Percentiles rank a stretch among this genome's conserved stretches.
phyloP scores from a whole-genome alignment of 192 early-diverging fungal species.

The Linnemannia exigua region DNA sequence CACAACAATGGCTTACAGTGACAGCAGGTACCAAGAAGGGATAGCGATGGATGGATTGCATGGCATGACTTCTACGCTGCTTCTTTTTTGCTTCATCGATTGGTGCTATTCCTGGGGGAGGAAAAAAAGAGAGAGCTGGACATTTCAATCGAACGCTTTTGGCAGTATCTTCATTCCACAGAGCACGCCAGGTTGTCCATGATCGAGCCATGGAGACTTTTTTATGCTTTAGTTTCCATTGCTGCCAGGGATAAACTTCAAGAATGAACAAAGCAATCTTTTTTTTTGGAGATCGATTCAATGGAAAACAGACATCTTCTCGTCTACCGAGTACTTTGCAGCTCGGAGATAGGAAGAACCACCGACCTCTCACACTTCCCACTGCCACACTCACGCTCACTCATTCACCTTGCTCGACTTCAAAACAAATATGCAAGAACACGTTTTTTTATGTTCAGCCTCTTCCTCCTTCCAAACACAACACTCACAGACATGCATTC shows the following conservation, averaged over 20 bases:
- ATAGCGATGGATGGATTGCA: background rate
- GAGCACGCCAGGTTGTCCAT: background rate
- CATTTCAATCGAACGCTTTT: no score
- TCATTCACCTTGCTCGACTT: background rate
- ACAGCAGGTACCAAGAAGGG: background rate
- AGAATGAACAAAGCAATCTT: background rate
- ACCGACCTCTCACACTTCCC: background rate
- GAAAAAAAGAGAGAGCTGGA: background rate
- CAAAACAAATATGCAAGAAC: background rate
- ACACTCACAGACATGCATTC: no score
- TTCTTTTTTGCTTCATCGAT: background rate
- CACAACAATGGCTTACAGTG: background rate
- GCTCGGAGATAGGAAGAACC: conserved; percentile 7
- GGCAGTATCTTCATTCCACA: no score
- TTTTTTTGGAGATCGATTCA: background rate
- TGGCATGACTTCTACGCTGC: no score
- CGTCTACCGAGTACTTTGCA: background rate
- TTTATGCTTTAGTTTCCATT: background rate
- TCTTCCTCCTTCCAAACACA: no score
- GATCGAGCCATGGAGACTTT: background rate
- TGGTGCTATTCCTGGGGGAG: background rate
- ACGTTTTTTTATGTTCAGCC: background rate
- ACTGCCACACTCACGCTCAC: background rate
- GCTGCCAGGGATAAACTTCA: background rate
- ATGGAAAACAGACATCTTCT: no score